phyloP scores from a whole-genome alignment of 2,329 filamentous ascomycete species.

The Aschersonia sp. region DNA sequence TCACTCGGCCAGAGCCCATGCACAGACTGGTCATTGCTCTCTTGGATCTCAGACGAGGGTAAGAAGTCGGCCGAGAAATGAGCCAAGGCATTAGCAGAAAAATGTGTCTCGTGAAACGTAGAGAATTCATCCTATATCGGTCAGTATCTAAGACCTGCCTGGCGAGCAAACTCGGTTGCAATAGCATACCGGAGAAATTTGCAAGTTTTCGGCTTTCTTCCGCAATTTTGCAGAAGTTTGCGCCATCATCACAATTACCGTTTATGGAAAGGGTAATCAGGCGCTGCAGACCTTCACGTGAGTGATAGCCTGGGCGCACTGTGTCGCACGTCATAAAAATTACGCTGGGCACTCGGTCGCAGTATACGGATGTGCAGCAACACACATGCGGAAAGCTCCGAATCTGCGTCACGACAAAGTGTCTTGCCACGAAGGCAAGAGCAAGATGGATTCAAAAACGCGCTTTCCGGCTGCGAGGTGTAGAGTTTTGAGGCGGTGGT shows the following conservation, averaged over 20 bases:
- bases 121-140: slow-evolving; percentile 38
- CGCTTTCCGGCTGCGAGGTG: too few relatives aligned
- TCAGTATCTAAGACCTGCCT: neutral
- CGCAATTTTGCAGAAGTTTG: neutral
- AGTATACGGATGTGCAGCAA: neutral
- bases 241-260: neutral
- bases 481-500: neutral
- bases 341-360: too few relatives aligned
- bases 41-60: slow-evolving; percentile 17
- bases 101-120: slow-evolving; percentile 45
- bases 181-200: slow-evolving; percentile 13
- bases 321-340: too few relatives aligned
- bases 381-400: neutral
- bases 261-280: too few relatives aligned
- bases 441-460: too few relatives aligned
- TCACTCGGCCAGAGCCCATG: neutral
- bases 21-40: slow-evolving; percentile 6
- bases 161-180: neutral
- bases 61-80: slow-evolving; percentile 32
- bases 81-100: slow-evolving; percentile 30
- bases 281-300: too few relatives aligned
- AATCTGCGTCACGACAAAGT: neutral
- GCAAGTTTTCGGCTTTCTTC: neutral
- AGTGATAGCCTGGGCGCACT: too few relatives aligned
- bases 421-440: too few relatives aligned